These are phyloP conservation scores for Closterium sp. DNA, from an alignment of 139 green algal species.

Conservation along the genomic window DNA sequence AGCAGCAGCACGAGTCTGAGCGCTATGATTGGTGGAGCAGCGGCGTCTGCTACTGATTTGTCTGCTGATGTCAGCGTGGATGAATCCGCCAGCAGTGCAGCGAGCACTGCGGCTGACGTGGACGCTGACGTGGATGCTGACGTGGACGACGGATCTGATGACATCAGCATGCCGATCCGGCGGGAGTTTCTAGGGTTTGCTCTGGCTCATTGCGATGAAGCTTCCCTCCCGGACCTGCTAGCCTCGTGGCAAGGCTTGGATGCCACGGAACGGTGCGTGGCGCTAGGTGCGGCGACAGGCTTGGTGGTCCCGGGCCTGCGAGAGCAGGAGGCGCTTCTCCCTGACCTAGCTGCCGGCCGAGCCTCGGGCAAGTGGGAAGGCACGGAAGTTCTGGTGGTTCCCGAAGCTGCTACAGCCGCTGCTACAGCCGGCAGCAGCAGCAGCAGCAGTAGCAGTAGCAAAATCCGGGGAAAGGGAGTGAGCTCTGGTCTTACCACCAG, in stretches of 20 bases:
- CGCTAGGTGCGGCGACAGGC: conserved; percentile 7
- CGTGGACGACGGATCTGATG: neutral
- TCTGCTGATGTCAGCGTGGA: neutral
- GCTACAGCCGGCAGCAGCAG: neutral
- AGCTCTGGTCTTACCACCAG: neutral
- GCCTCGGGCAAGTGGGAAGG: conserved; percentile 1
- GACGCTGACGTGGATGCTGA: neutral
- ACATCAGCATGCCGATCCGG: neutral
- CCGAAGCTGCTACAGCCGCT: neutral
- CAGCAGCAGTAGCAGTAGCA: neutral
- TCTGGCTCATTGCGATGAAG: conserved; percentile 39
- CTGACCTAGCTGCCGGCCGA: conserved; percentile 2
- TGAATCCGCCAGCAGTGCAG: neutral
- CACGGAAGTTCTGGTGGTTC: neutral
- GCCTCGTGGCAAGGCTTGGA: conserved; percentile 25
- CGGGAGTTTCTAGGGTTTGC: conserved; percentile 24
- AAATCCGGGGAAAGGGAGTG: neutral
- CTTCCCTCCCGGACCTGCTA: conserved; percentile 19
- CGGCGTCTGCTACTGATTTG: neutral
- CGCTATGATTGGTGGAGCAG: neutral
- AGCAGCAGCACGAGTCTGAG: neutral
- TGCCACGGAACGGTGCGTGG: neutral
- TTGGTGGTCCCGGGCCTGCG: conserved; percentile 11
- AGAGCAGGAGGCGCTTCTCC: conserved; percentile 9
- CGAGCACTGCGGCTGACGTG: neutral